Evolutionary conservation across 2,329 filamentous ascomycete species (phyloP).

Genomic region (Aspergillus amoenus): DNA sequence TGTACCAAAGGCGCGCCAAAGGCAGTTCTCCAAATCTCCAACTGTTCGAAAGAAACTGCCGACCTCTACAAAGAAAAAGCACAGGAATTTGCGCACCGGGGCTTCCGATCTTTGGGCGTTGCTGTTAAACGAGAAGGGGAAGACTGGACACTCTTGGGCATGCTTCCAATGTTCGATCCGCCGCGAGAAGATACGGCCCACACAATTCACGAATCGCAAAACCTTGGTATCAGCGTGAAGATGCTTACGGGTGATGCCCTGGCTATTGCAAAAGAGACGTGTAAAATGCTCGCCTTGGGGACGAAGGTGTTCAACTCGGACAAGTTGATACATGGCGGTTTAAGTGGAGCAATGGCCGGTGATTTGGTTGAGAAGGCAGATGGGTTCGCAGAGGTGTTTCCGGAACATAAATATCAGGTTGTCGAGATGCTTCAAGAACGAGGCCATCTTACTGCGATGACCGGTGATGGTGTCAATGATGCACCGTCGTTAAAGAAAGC

Average conservation of each 20-base stretch:
- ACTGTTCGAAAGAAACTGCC: constrained; percentile 64
- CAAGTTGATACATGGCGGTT: constrained; percentile 72
- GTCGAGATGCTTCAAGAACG: constrained; percentile 74
- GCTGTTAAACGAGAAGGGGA: constrained; percentile 74
- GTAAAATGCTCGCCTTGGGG: constrained; percentile 75
- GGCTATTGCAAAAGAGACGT: constrained; percentile 77
- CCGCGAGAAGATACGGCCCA: constrained; percentile 76
- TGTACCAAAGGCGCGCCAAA: constrained; percentile 78
- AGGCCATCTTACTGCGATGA: constrained; percentile 72
- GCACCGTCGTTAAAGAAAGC: constrained; percentile 72
- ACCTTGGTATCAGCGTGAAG: constrained; percentile 74
- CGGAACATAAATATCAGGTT: constrained; percentile 74
- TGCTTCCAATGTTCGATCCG: constrained; percentile 79
- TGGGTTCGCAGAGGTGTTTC: constrained; percentile 72
- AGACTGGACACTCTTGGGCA: constrained; percentile 70
- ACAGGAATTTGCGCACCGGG: constrained; percentile 72
- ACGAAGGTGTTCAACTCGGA: constrained; percentile 81
- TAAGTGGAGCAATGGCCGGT: constrained; percentile 70
- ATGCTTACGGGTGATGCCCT: constrained; percentile 80
- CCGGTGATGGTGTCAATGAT: constrained; percentile 73
- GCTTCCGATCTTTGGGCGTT: constrained; percentile 77
- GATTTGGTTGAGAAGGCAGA: constrained; percentile 74
- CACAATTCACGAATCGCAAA: constrained; percentile 73
- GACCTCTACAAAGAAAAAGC: constrained; percentile 69
- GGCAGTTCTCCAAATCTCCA: constrained; percentile 67